Evolutionary conservation across 2,329 filamentous ascomycete genomes (phyloP).

Genomic region (Lithohypha guttulata): DNA sequence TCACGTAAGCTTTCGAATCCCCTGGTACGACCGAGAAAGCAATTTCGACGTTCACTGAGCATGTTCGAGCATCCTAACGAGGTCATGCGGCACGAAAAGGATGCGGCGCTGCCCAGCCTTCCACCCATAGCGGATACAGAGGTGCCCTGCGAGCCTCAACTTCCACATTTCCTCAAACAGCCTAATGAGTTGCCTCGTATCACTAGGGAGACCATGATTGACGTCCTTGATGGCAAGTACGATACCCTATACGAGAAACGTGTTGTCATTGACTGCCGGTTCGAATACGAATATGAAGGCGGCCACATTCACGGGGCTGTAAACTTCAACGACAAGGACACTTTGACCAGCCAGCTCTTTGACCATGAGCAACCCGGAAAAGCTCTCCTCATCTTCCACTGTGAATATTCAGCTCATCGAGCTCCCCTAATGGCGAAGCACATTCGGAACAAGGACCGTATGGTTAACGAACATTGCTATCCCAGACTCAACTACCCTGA

Average conservation of each 20-base stretch:
- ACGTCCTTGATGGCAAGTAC: slow-evolving; percentile 80
- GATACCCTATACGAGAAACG: slow-evolving; percentile 65
- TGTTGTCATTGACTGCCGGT: slow-evolving; percentile 88
- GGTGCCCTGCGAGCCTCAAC: slow-evolving; percentile 47
- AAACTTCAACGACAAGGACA: slow-evolving; percentile 95
- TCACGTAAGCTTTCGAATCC: slow-evolving; percentile 63
- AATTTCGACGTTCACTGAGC: slow-evolving; percentile 83
- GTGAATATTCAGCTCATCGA: slow-evolving; percentile 94
- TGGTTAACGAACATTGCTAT: slow-evolving; percentile 73
- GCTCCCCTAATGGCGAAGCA: slow-evolving; percentile 94
- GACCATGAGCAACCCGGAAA: slow-evolving; percentile 51
- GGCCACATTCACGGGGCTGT: slow-evolving; percentile 88
- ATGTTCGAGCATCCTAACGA: slow-evolving; percentile 95
- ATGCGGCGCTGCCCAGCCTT: slow-evolving; percentile 45
- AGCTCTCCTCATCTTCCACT: slow-evolving; percentile 85
- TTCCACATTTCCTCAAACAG: slow-evolving; percentile 76
- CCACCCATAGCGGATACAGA: slow-evolving; percentile 77
- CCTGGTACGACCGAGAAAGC: slow-evolving; percentile 67
- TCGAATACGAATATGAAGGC: slow-evolving; percentile 97
- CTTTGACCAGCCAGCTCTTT: slow-evolving; percentile 71
- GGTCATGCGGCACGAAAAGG: slow-evolving; percentile 68
- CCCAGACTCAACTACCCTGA: slow-evolving; percentile 89
- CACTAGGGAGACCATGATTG: slow-evolving; percentile 65
- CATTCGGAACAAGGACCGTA: slow-evolving; percentile 79
- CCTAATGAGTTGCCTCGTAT: slow-evolving; percentile 82